Evolutionary conservation across 306 rosid species (phyloP).

Genomic region (Erythrophleum fordii): DNA sequence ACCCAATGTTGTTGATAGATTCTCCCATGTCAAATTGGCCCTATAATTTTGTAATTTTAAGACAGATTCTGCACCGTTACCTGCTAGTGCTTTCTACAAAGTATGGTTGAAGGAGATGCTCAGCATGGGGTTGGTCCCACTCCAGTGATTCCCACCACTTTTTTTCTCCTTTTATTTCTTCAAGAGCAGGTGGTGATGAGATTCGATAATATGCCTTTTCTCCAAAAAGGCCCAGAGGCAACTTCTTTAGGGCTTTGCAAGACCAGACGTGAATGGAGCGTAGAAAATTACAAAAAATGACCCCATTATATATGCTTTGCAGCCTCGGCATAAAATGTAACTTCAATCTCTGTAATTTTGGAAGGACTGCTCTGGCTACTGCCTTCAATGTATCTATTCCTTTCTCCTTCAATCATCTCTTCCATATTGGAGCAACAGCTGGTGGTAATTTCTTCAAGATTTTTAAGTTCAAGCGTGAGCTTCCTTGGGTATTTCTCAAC

Average conservation of each 20-base stretch:
- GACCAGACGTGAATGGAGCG: not conserved
- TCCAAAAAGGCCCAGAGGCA: not conserved
- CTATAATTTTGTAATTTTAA: too few species aligned
- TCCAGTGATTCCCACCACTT: not conserved
- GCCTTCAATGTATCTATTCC: not conserved
- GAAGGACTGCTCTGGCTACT: not conserved
- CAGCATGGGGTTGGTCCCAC: not conserved
- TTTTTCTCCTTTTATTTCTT: not conserved
- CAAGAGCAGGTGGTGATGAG: not conserved
- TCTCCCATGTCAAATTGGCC: too few species aligned
- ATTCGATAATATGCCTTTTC: not conserved
- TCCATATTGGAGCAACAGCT: not conserved
- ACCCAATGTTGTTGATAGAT: too few species aligned
- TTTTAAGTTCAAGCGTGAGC: not conserved
- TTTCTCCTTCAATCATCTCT: not conserved
- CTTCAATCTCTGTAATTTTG: not conserved
- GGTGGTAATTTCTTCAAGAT: not conserved
- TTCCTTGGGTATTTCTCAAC: not conserved
- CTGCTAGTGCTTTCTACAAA: not conserved
- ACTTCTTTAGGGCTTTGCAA: not conserved
- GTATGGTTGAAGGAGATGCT: not conserved
- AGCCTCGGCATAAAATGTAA: not conserved
- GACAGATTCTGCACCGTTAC: not conserved
- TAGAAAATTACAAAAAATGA: not conserved
- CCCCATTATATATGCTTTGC: not conserved